Conservation (phyloP, 1,284 basidiomycete genomes). For the Microbotryum lychnidis-dioicae region DNA sequence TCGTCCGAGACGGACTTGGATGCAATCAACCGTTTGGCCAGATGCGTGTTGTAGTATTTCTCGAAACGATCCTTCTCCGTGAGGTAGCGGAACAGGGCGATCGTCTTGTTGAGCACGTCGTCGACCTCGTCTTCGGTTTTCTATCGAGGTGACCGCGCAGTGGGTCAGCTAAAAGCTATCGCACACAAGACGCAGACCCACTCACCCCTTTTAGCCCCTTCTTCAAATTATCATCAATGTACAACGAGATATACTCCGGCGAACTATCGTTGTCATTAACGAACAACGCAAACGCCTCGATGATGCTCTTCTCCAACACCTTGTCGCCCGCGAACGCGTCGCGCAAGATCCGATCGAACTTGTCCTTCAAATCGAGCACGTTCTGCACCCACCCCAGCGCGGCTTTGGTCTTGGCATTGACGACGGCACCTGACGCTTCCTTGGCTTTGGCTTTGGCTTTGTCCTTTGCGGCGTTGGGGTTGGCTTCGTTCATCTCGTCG, state of each 20-base stretch:
- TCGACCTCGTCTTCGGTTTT: conserved; percentile 94
- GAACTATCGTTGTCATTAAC: conserved; percentile 82
- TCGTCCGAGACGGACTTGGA: conserved; percentile 89
- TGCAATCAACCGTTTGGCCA: conserved; percentile 82
- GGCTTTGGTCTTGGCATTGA: conserved; percentile 35
- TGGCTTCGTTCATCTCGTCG: conserved; percentile 32
- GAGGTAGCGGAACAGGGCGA: conserved; percentile 88
- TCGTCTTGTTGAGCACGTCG: conserved; percentile 80
- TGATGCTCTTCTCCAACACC: conserved; percentile 72
- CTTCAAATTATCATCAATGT: conserved; percentile 94
- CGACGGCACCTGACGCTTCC: conserved; percentile 44
- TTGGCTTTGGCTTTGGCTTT: conserved; percentile 48
- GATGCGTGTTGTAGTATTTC: conserved; percentile 92
- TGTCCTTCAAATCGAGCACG: conserved; percentile 83
- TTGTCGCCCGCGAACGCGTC: conserved; percentile 65
- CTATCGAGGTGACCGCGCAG: conserved; percentile 43
- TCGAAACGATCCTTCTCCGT: conserved; percentile 97
- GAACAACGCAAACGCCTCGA: conserved; percentile 89
- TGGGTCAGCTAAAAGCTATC: conserved; percentile 5
- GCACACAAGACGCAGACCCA: conserved; percentile 12
- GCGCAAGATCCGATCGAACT: conserved; percentile 69
- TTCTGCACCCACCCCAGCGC: conserved; percentile 94
- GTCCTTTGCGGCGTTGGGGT: conserved; percentile 49
- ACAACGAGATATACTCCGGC: conserved; percentile 91
- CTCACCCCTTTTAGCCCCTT: conserved; percentile 89